These are phyloP conservation scores for Rhypophila decipiens DNA, from an alignment of 495 filamentous ascomycete genomes.

Conservation along the genomic window DNA sequence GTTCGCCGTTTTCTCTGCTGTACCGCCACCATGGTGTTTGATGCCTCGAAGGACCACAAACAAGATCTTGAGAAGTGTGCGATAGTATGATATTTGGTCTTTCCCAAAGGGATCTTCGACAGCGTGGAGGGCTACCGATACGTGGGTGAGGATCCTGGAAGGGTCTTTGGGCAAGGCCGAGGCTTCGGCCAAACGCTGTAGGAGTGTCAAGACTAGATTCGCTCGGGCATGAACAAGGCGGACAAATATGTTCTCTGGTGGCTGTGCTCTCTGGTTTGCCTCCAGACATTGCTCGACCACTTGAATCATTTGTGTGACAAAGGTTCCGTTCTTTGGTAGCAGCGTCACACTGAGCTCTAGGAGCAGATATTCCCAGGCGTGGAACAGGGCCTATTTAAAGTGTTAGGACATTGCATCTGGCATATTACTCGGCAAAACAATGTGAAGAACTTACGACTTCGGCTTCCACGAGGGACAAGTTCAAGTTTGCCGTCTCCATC, in stretches of 20 bases:
- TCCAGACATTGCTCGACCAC: slow-evolving; percentile 68
- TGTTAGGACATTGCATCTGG: slow-evolving; percentile 31
- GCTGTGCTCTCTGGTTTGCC: slow-evolving; percentile 58
- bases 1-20: slow-evolving; percentile 12
- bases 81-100: slow-evolving; percentile 64
- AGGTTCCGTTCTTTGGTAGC: slow-evolving; percentile 47
- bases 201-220: slow-evolving; percentile 67
- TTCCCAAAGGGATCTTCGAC: slow-evolving; percentile 58
- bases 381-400: slow-evolving; percentile 57
- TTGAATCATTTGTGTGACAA: slow-evolving; percentile 57
- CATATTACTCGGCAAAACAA: not conserved
- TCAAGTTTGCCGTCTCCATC: slow-evolving; percentile 78
- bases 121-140: slow-evolving; percentile 61
- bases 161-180: slow-evolving; percentile 55
- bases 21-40: slow-evolving; percentile 18
- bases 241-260: slow-evolving; percentile 67
- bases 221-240: slow-evolving; percentile 63
- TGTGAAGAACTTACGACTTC: slow-evolving; percentile 62
- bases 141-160: slow-evolving; percentile 52
- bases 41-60: slow-evolving; percentile 70
- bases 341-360: slow-evolving; percentile 74
- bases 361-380: slow-evolving; percentile 84
- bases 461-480: slow-evolving; percentile 84
- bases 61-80: slow-evolving; percentile 74
- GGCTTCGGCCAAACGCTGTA: slow-evolving; percentile 65